Base-by-base conservation (phyloP, 2,329 filamentous ascomycete species). In the Ustulina deusta region DNA sequence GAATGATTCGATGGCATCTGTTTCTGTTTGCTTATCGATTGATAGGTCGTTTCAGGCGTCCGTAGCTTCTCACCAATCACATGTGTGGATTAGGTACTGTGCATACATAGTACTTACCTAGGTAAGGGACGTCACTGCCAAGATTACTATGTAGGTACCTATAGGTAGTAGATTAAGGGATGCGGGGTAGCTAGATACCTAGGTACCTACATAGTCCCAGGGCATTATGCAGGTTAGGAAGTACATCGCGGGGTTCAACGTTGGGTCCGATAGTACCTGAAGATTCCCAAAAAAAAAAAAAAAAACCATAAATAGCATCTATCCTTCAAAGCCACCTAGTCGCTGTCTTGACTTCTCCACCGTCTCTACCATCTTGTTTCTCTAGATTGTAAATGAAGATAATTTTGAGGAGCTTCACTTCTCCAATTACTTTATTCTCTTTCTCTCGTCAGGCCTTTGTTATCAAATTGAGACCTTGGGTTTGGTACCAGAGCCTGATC, bases 231-330 rank as follows among this genome's bases (percentile, higher is more conserved):
- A 57, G 40, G 42, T 44, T 29, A 22, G 25, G 52, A 42, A 32
- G 42, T 46, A 29, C 34, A 4, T 56, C 61, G 61, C 61, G 61
- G 61, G 61, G 61, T 63, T 52, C 49, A 40, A 17, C 17, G 20
- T 25, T 56, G n/a, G 52, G 52, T 56, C 51, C 17, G 20, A 13
- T 46, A 22, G n/a, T 3, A 10, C 25, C n/a, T 44, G 9, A 13
- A 22, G 20, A 46, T 3, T 22, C 25, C 7, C n/a, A n/a, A n/a
- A n/a, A n/a, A n/a, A n/a, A n/a, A n/a, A n/a, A 46, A 22, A 22
- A 44, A 36, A 54, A 54, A 25, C 20, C 27, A 32, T 42, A 22
- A n/a, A 56, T 56, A 34, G 29, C 29, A 34, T 34, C n/a, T 46
- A 46, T 46, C 11, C 25, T 54, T 36, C 17, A 22, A 9, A 36